Evolutionary conservation across 2,329 filamentous ascomycete species (phyloP).

Genomic region (Cordyceps cicadae): DNA sequence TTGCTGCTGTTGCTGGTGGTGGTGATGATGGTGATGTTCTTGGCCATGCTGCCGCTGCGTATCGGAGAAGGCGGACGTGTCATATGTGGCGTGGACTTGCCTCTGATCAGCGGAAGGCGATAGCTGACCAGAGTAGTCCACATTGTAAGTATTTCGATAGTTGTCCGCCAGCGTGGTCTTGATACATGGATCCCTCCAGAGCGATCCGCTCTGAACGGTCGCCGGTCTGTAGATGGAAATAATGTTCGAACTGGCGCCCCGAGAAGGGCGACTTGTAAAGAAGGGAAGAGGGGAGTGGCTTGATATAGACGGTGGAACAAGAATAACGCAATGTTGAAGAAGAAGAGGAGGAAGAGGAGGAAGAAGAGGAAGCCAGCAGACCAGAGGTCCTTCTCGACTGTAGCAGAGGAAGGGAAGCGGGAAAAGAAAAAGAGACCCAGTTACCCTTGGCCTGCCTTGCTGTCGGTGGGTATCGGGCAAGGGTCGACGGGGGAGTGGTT

Average conservation of each 20-base stretch:
- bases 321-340: background rate
- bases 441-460: slow-evolving; percentile 6
- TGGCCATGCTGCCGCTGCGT: slow-evolving; percentile 29
- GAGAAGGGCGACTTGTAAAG: slow-evolving; percentile 35
- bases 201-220: slow-evolving; percentile 66
- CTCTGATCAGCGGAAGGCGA: slow-evolving; percentile 57
- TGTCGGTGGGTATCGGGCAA: slow-evolving; percentile 10
- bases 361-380: slow-evolving; percentile 2
- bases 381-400: slow-evolving; percentile 1
- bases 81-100: slow-evolving; percentile 57
- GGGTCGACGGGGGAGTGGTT: slow-evolving; percentile 7
- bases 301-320: background rate
- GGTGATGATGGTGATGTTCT: slow-evolving; percentile 14
- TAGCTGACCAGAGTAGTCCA: slow-evolving; percentile 64
- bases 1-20: too few relatives aligned
- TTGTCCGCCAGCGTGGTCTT: slow-evolving; percentile 65
- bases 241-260: slow-evolving; percentile 46
- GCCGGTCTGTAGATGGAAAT: slow-evolving; percentile 54
- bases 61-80: slow-evolving; percentile 31
- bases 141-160: slow-evolving; percentile 68
- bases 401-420: background rate
- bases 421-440: background rate
- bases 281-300: background rate
- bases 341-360: background rate
- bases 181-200: slow-evolving; percentile 70